phyloP scores from a whole-genome alignment of 1,139 yeast genomes.

The Blastobotrys malaysiensis region DNA sequence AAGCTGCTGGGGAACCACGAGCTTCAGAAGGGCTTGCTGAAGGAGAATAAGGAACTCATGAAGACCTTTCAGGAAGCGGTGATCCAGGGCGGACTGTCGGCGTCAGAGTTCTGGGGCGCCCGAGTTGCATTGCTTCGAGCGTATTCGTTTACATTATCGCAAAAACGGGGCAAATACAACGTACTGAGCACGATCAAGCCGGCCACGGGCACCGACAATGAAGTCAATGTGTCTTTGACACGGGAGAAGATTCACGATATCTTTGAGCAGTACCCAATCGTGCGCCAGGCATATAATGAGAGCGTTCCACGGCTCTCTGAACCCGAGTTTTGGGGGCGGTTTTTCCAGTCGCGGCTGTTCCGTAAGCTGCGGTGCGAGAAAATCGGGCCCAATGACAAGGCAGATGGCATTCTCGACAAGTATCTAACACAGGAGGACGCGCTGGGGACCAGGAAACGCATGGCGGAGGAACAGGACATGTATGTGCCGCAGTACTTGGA shows the following conservation, averaged over 20 bases:
- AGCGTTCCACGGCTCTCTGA: constrained; percentile 84
- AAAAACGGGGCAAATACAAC: constrained; percentile 88
- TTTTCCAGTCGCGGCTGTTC: constrained; percentile 83
- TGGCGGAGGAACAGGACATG: constrained; percentile 40
- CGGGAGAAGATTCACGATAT: constrained; percentile 86
- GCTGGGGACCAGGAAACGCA: constrained; percentile 31
- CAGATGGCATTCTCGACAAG: constrained; percentile 79
- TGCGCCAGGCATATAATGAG: constrained; percentile 83
- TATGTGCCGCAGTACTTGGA: constrained; percentile 47
- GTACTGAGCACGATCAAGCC: constrained; percentile 92
- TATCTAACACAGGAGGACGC: constrained; percentile 44
- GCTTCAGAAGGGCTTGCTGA: constrained; percentile 70
- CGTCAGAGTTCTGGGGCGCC: constrained; percentile 84
- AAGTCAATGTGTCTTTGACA: constrained; percentile 87
- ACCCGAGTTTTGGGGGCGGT: constrained; percentile 96
- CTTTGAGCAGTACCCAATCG: constrained; percentile 88
- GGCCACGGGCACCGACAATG: constrained; percentile 61
- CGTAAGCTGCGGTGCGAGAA: constrained; percentile 87
- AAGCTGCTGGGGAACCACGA: constrained; percentile 61
- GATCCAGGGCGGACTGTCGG: constrained; percentile 68
- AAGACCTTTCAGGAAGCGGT: constrained; percentile 84
- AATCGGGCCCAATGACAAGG: constrained; percentile 66
- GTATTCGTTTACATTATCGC: constrained; percentile 76
- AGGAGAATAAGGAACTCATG: constrained; percentile 65
- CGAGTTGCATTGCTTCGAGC: constrained; percentile 76